Percentiles rank a stretch among this genome's conserved stretches.
Evolutionary conservation across 1,284 basidiomycete genomes (phyloP).

Genomic region (Taiwanofungus camphoratus): DNA sequence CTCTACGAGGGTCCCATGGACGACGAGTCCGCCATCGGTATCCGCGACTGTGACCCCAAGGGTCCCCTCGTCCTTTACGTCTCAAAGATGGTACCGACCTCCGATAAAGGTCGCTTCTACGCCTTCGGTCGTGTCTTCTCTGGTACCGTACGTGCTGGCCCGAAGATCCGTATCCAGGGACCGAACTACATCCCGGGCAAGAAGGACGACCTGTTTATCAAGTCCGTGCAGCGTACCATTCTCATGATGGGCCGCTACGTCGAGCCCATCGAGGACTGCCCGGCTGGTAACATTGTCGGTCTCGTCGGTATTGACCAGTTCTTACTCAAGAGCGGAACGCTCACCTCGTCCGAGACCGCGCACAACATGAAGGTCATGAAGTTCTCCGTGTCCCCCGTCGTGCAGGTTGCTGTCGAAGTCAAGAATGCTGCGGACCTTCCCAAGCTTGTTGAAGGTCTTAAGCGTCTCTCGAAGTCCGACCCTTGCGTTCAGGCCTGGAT

Average conservation of each 20-base stretch:
- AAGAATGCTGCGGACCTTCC: slow-evolving; percentile 99
- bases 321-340: slow-evolving; percentile 98
- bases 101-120: slow-evolving; percentile 99
- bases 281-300: slow-evolving; percentile 98
- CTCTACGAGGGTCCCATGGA: slow-evolving; percentile 99
- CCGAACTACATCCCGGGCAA: slow-evolving; percentile 99
- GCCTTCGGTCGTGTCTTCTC: slow-evolving; percentile 99
- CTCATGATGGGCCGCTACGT: slow-evolving; percentile 99
- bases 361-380: slow-evolving; percentile 99
- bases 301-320: slow-evolving; percentile 99
- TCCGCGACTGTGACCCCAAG: slow-evolving; percentile 97
- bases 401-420: slow-evolving; percentile 98
- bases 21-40: slow-evolving; percentile 98
- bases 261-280: slow-evolving; percentile 99
- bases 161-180: slow-evolving; percentile 99
- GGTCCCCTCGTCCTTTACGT: slow-evolving; percentile 98
- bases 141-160: slow-evolving; percentile 94
- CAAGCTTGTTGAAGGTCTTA: slow-evolving; percentile 99
- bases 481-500: slow-evolving; percentile 99
- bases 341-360: slow-evolving; percentile 96
- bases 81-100: slow-evolving; percentile 99
- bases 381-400: slow-evolving; percentile 99
- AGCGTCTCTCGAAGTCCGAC: slow-evolving; percentile 99
- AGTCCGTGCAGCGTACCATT: slow-evolving; percentile 98
- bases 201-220: slow-evolving; percentile 98